Percentiles rank a stretch among this genome's conserved stretches.
Evolutionary conservation across 1,139 yeast genomes (phyloP).

Genomic region (Yamadazyma atmosphaerica): DNA sequence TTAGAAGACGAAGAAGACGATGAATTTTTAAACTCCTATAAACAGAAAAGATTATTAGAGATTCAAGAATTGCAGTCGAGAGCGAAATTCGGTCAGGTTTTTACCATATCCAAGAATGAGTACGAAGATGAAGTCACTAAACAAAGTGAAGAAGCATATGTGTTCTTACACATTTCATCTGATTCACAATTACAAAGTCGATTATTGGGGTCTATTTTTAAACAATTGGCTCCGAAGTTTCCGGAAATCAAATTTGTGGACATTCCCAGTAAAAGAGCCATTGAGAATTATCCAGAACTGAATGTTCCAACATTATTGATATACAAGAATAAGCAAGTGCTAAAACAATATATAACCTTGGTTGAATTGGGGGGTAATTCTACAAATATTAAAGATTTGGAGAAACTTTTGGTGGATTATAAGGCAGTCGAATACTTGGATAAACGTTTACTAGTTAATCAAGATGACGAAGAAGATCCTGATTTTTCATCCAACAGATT

Average conservation of each 20-base stretch:
- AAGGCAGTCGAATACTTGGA: constrained; percentile 69
- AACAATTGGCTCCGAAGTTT: constrained; percentile 53
- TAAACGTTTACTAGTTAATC: constrained; percentile 62
- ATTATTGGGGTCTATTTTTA: constrained; percentile 57
- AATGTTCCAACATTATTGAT: constrained; percentile 90
- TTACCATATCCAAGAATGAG: constrained; percentile 81
- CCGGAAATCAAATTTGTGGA: constrained; percentile 91
- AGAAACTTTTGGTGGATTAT: constrained; percentile 61
- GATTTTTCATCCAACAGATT: constrained; percentile 46
- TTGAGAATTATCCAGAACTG: constrained; percentile 84
- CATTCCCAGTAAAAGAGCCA: constrained; percentile 84
- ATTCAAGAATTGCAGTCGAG: constrained; percentile 58
- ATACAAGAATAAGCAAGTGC: constrained; percentile 72
- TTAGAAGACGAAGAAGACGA: constrained; percentile 81
- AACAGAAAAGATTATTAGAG: constrained; percentile 74
- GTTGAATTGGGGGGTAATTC: constrained; percentile 83
- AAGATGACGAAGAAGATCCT: constrained; percentile 55
- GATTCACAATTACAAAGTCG: constrained; percentile 74
- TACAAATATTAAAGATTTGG: constrained; percentile 67
- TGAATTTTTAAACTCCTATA: constrained; percentile 70
- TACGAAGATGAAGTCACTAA: constrained; percentile 83
- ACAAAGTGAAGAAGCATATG: constrained; percentile 62
- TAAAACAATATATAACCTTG: constrained; percentile 77
- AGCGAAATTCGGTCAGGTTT: constrained; percentile 75
- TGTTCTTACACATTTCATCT: constrained; percentile 75